These are phyloP conservation scores for Yamadazyma buinensis DNA, from an alignment of 1,139 yeast genomes.

Conservation along the genomic window DNA sequence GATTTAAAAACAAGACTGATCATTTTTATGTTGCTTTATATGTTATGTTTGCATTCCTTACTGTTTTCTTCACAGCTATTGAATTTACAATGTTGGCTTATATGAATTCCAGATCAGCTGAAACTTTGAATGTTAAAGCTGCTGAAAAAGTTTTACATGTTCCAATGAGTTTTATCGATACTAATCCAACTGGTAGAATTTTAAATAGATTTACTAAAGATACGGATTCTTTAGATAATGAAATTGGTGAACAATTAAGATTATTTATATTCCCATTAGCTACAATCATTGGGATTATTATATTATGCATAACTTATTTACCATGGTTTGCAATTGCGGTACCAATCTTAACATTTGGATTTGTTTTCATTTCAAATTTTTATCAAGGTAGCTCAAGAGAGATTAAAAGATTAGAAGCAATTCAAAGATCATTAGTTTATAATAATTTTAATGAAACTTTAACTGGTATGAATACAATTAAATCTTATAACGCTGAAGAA, in stretches of 20 bases:
- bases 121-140: conserved; percentile 34
- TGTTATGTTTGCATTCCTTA: conserved; percentile 31
- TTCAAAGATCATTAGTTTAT: conserved; percentile 43
- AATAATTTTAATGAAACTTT: conserved; percentile 45
- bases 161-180: conserved; percentile 45
- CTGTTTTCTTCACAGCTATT: conserved; percentile 45
- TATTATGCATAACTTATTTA: conserved; percentile 41
- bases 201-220: conserved; percentile 55
- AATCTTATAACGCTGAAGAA: conserved; percentile 31
- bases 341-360: conserved; percentile 32
- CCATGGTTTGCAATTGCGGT: conserved; percentile 48
- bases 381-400: conserved; percentile 45
- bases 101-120: conserved; percentile 44
- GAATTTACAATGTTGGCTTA: conserved; percentile 56
- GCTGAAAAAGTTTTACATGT: conserved; percentile 37
- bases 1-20: conserved; percentile 21
- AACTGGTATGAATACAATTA: conserved; percentile 43
- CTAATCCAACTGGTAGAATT: conserved; percentile 44
- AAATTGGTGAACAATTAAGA: conserved; percentile 43
- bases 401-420: conserved; percentile 42
- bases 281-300: conserved; percentile 37
- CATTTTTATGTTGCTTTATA: conserved; percentile 31
- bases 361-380: conserved; percentile 33
- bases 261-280: conserved; percentile 40
- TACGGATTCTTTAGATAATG: conserved; percentile 46